Percentiles rank a stretch among this genome's conserved stretches.
Evolutionary conservation across 768 basidiomycete species (phyloP).

Genomic region (Piloderma croceum): DNA sequence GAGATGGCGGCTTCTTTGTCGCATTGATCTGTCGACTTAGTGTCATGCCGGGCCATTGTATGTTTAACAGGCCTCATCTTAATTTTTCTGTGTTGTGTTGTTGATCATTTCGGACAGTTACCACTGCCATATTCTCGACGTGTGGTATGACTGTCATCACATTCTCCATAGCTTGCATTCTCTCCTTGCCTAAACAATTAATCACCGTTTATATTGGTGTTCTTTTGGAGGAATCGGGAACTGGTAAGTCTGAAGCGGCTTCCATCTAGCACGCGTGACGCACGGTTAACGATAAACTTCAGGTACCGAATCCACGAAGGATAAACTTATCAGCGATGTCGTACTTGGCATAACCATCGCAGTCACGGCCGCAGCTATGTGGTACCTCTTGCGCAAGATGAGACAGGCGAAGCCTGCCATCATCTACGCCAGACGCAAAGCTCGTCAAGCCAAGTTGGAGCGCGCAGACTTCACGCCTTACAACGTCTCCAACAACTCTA

Average conservation of each 20-base stretch:
- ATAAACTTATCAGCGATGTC: slow-evolving; percentile 61
- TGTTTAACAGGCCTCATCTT: too few species aligned
- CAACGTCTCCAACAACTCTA: slow-evolving; percentile 5
- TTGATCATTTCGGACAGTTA: slow-evolving; percentile 43
- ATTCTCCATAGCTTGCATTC: slow-evolving; percentile 73
- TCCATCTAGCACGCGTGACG: not conserved
- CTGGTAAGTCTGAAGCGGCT: slow-evolving; percentile 17
- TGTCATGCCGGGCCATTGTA: slow-evolving; percentile 85
- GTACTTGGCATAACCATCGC: slow-evolving; percentile 65
- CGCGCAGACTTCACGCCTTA: slow-evolving; percentile 23
- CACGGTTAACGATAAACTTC: not conserved
- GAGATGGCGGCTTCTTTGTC: slow-evolving; percentile 85
- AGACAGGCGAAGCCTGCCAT: slow-evolving; percentile 58
- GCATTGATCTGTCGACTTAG: slow-evolving; percentile 72
- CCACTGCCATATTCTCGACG: slow-evolving; percentile 82
- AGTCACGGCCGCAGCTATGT: slow-evolving; percentile 73
- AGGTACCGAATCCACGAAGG: slow-evolving; percentile 35
- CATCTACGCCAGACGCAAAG: slow-evolving; percentile 68
- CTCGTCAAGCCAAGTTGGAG: slow-evolving; percentile 52
- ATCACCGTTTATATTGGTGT: slow-evolving; percentile 89
- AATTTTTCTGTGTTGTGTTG: not conserved
- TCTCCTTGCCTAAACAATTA: slow-evolving; percentile 88
- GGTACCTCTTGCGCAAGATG: slow-evolving; percentile 77
- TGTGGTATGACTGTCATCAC: slow-evolving; percentile 81
- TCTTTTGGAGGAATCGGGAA: slow-evolving; percentile 50